phyloP scores from a whole-genome alignment of 257 asterid genomes.

The Solanum sitiens region DNA sequence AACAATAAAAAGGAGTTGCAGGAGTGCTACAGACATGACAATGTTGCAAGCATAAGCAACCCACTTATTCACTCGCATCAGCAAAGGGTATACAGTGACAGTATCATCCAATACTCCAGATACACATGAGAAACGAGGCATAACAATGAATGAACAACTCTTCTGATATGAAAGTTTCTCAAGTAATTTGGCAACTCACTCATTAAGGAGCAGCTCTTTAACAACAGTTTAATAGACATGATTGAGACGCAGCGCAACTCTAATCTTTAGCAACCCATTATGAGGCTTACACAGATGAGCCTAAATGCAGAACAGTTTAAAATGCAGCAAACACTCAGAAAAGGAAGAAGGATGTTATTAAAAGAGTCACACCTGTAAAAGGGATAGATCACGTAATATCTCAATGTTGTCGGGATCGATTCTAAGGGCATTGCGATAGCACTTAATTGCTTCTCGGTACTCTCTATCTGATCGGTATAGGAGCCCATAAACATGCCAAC shows the following conservation, averaged over 20 bases:
- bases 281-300: background rate
- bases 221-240: background rate
- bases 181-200: background rate
- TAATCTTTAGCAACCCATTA: background rate
- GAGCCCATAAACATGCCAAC: constrained; percentile 99
- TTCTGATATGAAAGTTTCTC: background rate
- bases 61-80: background rate
- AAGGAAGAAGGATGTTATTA: background rate
- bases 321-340: background rate
- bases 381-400: constrained; percentile 93
- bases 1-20: background rate
- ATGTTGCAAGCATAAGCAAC: background rate
- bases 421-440: constrained; percentile 92
- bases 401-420: constrained; percentile 98
- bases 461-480: constrained; percentile 96
- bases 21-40: background rate
- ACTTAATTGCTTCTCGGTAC: constrained; percentile 95
- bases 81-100: background rate
- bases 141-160: background rate
- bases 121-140: background rate
- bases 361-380: constrained; percentile 59
- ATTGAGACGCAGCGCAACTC: background rate
- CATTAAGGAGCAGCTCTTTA: background rate
- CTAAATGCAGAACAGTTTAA: background rate
- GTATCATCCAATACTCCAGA: background rate